Percentiles rank a stretch among this genome's conserved stretches.
phyloP scores from a whole-genome alignment of 805 yeast genomes.

The Scheffersomyces amazonensis region DNA sequence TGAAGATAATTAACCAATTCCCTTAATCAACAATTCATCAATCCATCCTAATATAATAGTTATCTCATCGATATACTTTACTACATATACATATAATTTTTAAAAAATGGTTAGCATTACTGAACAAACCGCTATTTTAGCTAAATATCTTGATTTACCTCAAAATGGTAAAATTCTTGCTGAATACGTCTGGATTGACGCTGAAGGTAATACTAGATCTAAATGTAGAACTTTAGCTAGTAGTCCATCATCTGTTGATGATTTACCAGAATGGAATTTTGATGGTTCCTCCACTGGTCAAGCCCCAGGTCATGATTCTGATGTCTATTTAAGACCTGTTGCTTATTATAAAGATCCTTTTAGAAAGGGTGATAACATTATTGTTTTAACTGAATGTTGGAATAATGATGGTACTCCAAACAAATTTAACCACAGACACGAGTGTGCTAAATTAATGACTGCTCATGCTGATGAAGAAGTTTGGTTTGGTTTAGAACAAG shows the following conservation, averaged over 20 bases:
- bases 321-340: slow-evolving; percentile 92
- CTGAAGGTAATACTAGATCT: slow-evolving; percentile 86
- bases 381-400: slow-evolving; percentile 95
- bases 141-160: slow-evolving; percentile 78
- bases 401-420: slow-evolving; percentile 99
- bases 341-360: slow-evolving; percentile 95
- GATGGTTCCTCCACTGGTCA: slow-evolving; percentile 98
- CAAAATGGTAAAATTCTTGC: slow-evolving; percentile 88
- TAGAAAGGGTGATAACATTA: slow-evolving; percentile 95
- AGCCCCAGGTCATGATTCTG: slow-evolving; percentile 98
- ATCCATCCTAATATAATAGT: no score
- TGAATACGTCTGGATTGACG: slow-evolving; percentile 97
- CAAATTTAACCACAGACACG: slow-evolving; percentile 97
- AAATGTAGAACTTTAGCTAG: slow-evolving; percentile 84
- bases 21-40: no score
- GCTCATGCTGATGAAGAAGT: slow-evolving; percentile 82
- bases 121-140: slow-evolving; percentile 75
- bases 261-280: slow-evolving; percentile 98
- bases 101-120: slow-evolving; percentile 37
- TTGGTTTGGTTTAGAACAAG: slow-evolving; percentile 99
- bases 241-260: slow-evolving; percentile 69
- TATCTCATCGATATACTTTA: neutral
- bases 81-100: neutral
- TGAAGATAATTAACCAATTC: no score
- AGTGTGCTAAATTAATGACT: slow-evolving; percentile 90